Evolutionary conservation across 1,139 yeast genomes (phyloP).

Genomic region (Candida sp.): DNA sequence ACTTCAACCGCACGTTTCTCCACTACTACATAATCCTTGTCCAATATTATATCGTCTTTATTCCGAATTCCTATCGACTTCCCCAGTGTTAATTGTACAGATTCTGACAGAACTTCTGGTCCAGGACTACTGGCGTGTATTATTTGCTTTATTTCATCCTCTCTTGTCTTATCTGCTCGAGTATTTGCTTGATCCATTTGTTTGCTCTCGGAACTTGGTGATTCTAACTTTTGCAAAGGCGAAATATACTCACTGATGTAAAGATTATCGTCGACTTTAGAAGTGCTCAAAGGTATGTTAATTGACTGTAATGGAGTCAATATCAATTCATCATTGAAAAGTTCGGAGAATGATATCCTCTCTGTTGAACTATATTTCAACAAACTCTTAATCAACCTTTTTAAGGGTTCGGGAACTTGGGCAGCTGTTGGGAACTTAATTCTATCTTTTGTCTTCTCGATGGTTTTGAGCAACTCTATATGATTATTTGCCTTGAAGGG

Average conservation of each 20-base stretch:
- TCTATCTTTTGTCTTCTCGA: conserved; percentile 75
- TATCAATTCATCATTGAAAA: conserved; percentile 66
- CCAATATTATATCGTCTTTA: conserved; percentile 49
- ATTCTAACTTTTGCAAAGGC: conserved; percentile 23
- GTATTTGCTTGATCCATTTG: conserved; percentile 2
- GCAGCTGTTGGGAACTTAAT: conserved; percentile 71
- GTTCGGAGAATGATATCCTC: conserved; percentile 83
- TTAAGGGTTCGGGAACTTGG: conserved; percentile 57
- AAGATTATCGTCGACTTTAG: conserved; percentile 70
- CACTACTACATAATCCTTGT: conserved; percentile 88
- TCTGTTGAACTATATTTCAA: conserved; percentile 84
- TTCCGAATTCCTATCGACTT: conserved; percentile 13
- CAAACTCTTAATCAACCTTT: conserved; percentile 67
- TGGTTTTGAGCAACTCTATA: conserved; percentile 79
- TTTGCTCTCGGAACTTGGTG: conserved; percentile 4
- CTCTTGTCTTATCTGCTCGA: conserved; percentile 18
- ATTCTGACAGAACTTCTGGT: conserved; percentile 26
- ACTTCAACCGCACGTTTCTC: conserved; percentile 95
- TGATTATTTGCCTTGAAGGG: conserved; percentile 95
- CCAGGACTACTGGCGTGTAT: conserved; percentile 44
- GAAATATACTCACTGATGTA: conserved; percentile 78
- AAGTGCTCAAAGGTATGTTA: conserved; percentile 60
- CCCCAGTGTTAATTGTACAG: conserved; percentile 14
- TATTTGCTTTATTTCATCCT: conserved; percentile 44
- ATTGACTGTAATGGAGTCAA: conserved; percentile 43